phyloP scores from a whole-genome alignment of 2,329 filamentous ascomycete species.

The Chrysosporium queenslandicum region DNA sequence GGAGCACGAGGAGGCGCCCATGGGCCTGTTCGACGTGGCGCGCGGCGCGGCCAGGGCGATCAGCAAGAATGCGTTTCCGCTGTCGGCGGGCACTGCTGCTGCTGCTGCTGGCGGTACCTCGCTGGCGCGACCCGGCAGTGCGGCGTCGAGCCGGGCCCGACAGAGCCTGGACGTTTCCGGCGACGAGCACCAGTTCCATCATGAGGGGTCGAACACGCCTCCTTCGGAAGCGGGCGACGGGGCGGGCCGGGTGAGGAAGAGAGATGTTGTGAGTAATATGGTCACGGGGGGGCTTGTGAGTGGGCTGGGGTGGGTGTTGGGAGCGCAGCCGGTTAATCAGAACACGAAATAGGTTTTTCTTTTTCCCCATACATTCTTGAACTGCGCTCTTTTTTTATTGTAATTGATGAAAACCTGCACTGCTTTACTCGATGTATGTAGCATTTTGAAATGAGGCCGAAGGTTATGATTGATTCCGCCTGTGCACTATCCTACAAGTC shows the following conservation, averaged over 20 bases:
- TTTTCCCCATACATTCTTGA: background rate
- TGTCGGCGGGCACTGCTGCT: constrained; percentile 20
- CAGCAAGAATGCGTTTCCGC: constrained; percentile 40
- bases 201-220: constrained; percentile 20
- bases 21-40: constrained; percentile 45
- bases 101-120: constrained; percentile 3
- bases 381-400: background rate
- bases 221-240: constrained; percentile 18
- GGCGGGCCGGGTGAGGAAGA: constrained; percentile 32
- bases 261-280: constrained; percentile 52
- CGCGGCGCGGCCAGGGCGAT: constrained; percentile 41
- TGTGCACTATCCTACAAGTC: too few species aligned
- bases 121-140: background rate
- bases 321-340: constrained; percentile 39
- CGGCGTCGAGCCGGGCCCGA: background rate
- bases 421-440: too few species aligned
- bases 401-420: too few species aligned
- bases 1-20: constrained; percentile 38
- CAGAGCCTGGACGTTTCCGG: constrained; percentile 2
- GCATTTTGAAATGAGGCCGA: too few species aligned
- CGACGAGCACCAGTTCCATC: constrained; percentile 16
- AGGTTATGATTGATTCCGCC: too few species aligned
- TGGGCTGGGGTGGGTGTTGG: constrained; percentile 56
- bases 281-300: constrained; percentile 53
- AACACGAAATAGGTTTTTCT: constrained; percentile 1